These are phyloP conservation scores for Pleurotus platypus DNA, from an alignment of 768 basidiomycete species.

Conservation along the genomic window DNA sequence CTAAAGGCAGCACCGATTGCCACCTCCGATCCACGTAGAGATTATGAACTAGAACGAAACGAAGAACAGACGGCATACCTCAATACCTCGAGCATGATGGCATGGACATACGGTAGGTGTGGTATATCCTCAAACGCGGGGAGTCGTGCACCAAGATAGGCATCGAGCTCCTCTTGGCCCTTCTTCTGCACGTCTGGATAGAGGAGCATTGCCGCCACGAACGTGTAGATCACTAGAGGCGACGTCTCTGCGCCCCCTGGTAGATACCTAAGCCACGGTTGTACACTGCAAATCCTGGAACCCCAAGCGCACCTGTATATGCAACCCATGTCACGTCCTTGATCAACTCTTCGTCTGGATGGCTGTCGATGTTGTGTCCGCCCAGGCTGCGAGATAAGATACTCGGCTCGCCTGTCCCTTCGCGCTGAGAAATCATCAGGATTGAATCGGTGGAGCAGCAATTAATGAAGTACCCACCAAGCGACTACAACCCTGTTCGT, in stretches of 20 bases:
- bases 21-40: not conserved
- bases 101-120: not conserved
- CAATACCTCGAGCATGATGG: not conserved
- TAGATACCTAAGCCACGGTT: not conserved
- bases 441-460: no score
- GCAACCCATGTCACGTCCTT: not conserved
- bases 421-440: no score
- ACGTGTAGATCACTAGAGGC: not conserved
- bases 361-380: no score
- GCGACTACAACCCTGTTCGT: not conserved
- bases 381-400: no score
- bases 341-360: no score
- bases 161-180: not conserved
- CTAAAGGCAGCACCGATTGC: not conserved
- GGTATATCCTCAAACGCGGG: not conserved
- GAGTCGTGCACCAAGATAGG: not conserved
- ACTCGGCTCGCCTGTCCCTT: no score
- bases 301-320: not conserved
- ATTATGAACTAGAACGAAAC: not conserved
- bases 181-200: not conserved
- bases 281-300: not conserved
- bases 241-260: not conserved
- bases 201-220: not conserved
- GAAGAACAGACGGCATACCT: not conserved
- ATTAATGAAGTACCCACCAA: not conserved